Percentiles rank a stretch among this genome's conserved stretches.
Conservation (phyloP, 768 basidiomycete species). For the Symmetrospora coprosmae region DNA sequence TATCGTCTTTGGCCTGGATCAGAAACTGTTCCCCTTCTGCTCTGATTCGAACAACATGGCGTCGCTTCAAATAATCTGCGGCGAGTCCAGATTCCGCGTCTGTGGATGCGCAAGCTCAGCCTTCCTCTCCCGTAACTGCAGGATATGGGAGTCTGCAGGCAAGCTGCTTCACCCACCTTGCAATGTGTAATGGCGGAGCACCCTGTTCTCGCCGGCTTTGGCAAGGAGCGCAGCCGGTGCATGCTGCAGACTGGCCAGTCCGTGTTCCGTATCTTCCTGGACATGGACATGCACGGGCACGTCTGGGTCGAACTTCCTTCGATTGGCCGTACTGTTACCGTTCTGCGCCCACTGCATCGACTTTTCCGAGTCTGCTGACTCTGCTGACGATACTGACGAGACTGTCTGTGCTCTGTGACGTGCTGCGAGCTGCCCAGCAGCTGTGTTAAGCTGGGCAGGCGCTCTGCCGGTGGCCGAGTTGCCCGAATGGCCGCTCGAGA, state of each 20-base stretch:
- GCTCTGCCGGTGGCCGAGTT: too few species aligned
- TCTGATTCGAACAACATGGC: constrained; percentile 80
- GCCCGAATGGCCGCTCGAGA: too few species aligned
- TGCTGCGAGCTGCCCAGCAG: too few species aligned
- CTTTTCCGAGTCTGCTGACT: background rate
- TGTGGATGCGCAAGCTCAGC: background rate
- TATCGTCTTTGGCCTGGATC: constrained; percentile 68
- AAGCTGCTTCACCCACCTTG: constrained; percentile 29
- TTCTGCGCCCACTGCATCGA: background rate
- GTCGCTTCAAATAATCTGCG: constrained; percentile 83
- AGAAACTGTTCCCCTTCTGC: constrained; percentile 95
- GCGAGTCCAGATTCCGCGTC: constrained; percentile 80
- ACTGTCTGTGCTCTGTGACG: constrained; percentile 3
- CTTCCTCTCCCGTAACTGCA: background rate
- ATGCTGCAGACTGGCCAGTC: constrained; percentile 8
- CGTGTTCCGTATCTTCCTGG: constrained; percentile 3
- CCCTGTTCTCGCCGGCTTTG: constrained; percentile 21
- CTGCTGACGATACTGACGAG: background rate
- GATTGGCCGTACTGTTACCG: too few species aligned
- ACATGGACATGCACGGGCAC: constrained; percentile 17
- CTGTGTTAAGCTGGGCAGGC: too few species aligned
- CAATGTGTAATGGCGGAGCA: constrained; percentile 33
- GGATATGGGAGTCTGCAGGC: too few species aligned
- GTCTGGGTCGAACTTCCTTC: constrained; percentile 14
- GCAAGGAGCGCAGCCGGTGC: background rate